These are phyloP conservation scores for Smittium culicis DNA, from an alignment of 371 early-diverging fungal genomes.

Conservation along the genomic window DNA sequence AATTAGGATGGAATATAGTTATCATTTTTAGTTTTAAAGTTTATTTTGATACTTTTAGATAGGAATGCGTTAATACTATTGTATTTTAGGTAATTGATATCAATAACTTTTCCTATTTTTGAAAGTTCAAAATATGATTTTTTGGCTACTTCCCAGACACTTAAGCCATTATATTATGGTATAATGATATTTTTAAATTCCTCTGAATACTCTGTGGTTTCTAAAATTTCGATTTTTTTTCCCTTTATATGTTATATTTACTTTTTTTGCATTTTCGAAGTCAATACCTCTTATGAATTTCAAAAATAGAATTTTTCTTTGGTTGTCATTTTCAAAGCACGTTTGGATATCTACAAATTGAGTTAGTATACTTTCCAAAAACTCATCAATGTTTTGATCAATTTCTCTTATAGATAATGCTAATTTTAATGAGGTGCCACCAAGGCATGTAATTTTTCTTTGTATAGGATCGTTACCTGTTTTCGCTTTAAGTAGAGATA, in stretches of 20 bases:
- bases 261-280: background rate
- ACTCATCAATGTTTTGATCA: background rate
- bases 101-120: background rate
- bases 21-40: background rate
- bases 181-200: background rate
- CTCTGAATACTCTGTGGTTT: background rate
- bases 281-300: background rate
- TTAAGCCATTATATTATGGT: background rate
- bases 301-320: background rate
- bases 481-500: background rate
- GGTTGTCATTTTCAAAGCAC: background rate
- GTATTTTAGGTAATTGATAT: background rate
- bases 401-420: background rate
- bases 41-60: background rate
- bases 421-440: background rate
- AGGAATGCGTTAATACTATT: background rate
- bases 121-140: background rate
- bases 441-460: background rate
- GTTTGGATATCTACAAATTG: background rate
- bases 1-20: background rate
- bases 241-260: background rate
- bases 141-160: background rate
- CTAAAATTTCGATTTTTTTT: background rate
- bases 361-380: background rate
- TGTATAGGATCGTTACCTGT: background rate